Percentiles rank a stretch among this genome's conserved stretches.
Conservation (phyloP, 768 basidiomycete genomes). For the Zangia roseola region DNA sequence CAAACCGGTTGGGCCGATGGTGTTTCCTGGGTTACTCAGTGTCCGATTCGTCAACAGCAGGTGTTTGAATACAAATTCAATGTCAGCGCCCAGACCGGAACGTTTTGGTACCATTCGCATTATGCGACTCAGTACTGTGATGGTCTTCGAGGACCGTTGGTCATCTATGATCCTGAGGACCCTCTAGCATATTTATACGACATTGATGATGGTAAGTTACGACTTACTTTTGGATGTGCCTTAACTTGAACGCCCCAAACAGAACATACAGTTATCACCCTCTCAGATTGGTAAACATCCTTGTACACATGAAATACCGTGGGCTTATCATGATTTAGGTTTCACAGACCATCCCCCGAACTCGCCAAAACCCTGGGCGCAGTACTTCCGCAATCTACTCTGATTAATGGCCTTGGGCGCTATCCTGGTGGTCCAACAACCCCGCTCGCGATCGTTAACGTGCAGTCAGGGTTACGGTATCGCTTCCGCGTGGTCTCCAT, state of each 20-base stretch:
- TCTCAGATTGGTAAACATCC: conserved; percentile 40
- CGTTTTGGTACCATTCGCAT: conserved; percentile 48
- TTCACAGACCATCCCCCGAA: conserved; percentile 28
- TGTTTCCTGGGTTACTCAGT: conserved; percentile 40
- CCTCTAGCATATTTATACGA: conserved; percentile 27
- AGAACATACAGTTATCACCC: conserved; percentile 22
- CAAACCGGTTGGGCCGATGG: conserved; percentile 43
- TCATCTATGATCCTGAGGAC: conserved; percentile 39
- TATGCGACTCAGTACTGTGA: conserved; percentile 44
- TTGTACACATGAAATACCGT: background rate
- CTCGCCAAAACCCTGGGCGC: conserved; percentile 9
- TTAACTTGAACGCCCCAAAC: background rate
- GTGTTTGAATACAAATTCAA: conserved; percentile 38
- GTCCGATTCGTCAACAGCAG: conserved; percentile 36
- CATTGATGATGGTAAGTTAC: conserved; percentile 28
- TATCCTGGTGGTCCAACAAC: conserved; percentile 37
- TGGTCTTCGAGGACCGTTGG: conserved; percentile 26
- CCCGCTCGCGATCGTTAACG: conserved; percentile 42
- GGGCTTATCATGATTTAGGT: conserved; percentile 23
- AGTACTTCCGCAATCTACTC: conserved; percentile 33
- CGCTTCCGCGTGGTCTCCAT: conserved; percentile 50
- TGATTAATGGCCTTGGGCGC: conserved; percentile 52
- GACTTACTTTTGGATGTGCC: background rate
- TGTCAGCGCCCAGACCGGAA: conserved; percentile 24
- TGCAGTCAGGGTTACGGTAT: conserved; percentile 40